A percentile compares a stretch with the other conserved stretches of the same genome.
These are phyloP conservation scores for Meyerozyma athensensis DNA, from an alignment of 1,139 yeast species.

Conservation along the genomic window DNA sequence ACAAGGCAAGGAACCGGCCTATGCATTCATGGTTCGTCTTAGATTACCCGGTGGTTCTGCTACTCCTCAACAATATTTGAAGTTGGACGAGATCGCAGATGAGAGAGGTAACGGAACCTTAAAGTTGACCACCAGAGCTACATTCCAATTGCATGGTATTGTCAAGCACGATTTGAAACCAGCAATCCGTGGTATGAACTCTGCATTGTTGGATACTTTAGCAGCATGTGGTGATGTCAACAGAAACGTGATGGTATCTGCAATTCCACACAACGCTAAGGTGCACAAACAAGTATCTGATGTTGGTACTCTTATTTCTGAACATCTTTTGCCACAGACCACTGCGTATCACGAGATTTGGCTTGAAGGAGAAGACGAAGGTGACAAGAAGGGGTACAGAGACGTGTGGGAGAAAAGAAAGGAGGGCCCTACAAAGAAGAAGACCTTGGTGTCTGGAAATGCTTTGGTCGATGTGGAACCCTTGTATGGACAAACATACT, in stretches of 20 bases:
- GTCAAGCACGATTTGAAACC: conserved; percentile 87
- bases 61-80: conserved; percentile 83
- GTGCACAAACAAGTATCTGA: conserved; percentile 72
- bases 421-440: conserved; percentile 75
- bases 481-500: conserved; percentile 75
- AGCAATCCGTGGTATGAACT: conserved; percentile 88
- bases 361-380: conserved; percentile 82
- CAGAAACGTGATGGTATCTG: conserved; percentile 91
- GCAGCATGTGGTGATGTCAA: conserved; percentile 99
- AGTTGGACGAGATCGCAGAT: conserved; percentile 78
- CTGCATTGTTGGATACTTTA: conserved; percentile 85
- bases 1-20: conserved; percentile 92
- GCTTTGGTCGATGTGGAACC: conserved; percentile 87
- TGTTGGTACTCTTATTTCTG: conserved; percentile 65
- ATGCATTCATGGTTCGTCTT: conserved; percentile 92
- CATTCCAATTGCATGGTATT: conserved; percentile 94
- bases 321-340: conserved; percentile 80
- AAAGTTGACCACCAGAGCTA: conserved; percentile 94
- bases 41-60: conserved; percentile 94
- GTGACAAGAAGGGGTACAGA: conserved; percentile 64
- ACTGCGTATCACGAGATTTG: conserved; percentile 97
- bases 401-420: conserved; percentile 69
- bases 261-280: conserved; percentile 79
- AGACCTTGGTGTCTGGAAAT: conserved; percentile 81
- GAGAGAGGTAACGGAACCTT: conserved; percentile 88